These are phyloP conservation scores for Ailanthus altissimus DNA, from an alignment of 345 rosid genomes.

Conservation along the genomic window DNA sequence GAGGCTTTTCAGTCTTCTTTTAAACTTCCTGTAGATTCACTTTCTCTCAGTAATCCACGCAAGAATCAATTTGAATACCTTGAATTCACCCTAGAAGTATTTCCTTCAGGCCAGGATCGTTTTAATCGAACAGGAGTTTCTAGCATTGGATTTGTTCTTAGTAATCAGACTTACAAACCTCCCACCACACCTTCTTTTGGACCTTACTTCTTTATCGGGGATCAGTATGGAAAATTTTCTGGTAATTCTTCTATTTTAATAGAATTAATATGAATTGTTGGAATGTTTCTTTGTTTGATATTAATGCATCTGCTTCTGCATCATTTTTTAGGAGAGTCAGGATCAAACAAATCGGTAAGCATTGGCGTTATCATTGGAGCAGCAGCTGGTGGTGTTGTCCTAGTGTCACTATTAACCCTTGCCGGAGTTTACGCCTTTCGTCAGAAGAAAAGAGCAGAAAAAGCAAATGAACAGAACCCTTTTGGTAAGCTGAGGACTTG, in stretches of 20 bases:
- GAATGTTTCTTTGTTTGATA: conserved; percentile 7
- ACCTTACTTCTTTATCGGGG: conserved; percentile 54
- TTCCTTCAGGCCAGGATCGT: conserved; percentile 48
- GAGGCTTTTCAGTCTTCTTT: conserved; percentile 24
- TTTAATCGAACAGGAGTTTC: conserved; percentile 51
- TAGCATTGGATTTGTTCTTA: conserved; percentile 51
- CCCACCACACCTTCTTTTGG: conserved; percentile 34
- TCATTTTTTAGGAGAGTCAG: conserved; percentile 21
- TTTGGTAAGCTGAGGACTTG: conserved; percentile 50
- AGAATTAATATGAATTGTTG: conserved; percentile 32
- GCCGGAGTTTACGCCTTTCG: conserved; percentile 70
- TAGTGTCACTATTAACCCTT: conserved; percentile 50
- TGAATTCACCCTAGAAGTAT: conserved; percentile 45
- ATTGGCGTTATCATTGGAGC: conserved; percentile 66
- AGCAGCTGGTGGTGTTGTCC: conserved; percentile 51
- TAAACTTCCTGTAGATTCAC: conserved; percentile 64
- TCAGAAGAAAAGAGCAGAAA: conserved; percentile 74
- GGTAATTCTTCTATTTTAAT: conserved; percentile 40
- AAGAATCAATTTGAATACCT: conserved; percentile 46
- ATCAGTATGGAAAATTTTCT: conserved; percentile 39
- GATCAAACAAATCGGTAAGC: conserved; percentile 44
- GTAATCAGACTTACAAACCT: conserved; percentile 38
- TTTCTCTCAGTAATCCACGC: conserved; percentile 57
- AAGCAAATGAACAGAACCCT: conserved; percentile 60
- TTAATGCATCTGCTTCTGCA: conserved; percentile 12